These are phyloP conservation scores for Neltuma alba DNA, from an alignment of 306 rosid genomes.

Conservation along the genomic window DNA sequence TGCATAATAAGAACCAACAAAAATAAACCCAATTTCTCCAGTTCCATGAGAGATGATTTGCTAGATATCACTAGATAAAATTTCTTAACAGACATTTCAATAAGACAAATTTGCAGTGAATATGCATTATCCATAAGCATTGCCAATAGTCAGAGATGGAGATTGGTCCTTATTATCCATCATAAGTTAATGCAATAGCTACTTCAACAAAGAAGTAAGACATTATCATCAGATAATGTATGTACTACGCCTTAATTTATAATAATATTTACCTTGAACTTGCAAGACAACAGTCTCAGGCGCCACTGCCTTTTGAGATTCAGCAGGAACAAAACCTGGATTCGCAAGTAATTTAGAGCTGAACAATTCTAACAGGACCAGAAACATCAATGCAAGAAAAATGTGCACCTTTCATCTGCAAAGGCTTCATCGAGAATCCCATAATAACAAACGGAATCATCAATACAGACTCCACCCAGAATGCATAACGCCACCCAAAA, in stretches of 20 bases:
- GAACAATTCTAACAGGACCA: slow-evolving; percentile 21
- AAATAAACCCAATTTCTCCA: slow-evolving; percentile 15
- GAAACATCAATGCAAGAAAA: slow-evolving; percentile 2
- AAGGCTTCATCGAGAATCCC: slow-evolving; percentile 38
- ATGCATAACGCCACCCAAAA: not conserved
- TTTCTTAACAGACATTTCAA: not conserved
- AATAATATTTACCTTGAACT: slow-evolving; percentile 53
- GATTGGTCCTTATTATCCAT: slow-evolving; percentile 18
- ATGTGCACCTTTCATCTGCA: slow-evolving; percentile 64
- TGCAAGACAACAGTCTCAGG: slow-evolving; percentile 37
- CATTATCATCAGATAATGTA: slow-evolving; percentile 4
- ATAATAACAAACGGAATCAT: slow-evolving; percentile 2
- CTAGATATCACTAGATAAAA: not conserved
- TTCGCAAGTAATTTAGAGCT: slow-evolving; percentile 35
- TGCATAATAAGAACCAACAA: slow-evolving; percentile 13
- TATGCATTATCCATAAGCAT: not conserved
- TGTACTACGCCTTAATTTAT: not conserved
- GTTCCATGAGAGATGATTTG: not conserved
- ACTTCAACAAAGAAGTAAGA: slow-evolving; percentile 3
- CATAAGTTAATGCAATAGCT: slow-evolving; percentile 1
- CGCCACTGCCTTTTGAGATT: slow-evolving; percentile 37
- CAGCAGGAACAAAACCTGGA: slow-evolving; percentile 62
- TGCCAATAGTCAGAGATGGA: not conserved
- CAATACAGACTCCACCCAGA: slow-evolving; percentile 5
- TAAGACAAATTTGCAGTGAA: slow-evolving; percentile 8